Evolutionary conservation across 2,329 filamentous ascomycete genomes (phyloP), one percentile per base, ranked within the genome.

Genomic region (Chaetomium globosum): DNA sequence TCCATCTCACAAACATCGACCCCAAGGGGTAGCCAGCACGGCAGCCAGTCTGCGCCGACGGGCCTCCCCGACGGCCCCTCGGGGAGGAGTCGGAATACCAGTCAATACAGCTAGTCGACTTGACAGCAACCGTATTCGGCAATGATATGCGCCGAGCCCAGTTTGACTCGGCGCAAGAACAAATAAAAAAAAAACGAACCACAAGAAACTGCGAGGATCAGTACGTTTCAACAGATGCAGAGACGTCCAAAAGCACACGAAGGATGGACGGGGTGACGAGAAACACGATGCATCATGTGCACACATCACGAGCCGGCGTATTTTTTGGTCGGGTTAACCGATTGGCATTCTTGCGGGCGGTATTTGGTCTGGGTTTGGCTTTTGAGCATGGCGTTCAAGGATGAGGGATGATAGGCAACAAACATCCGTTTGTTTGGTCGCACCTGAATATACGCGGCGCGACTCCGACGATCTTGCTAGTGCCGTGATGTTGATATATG

Each of bases 1-100:
- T 79, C 80, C 8, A 80, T 81, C n/a, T 78, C 80, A 13, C 79
- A 80, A 4, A 79, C 80, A 12, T 79, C 82, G 1, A 26, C 26
- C 26, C 39, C 55, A 12, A 60, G 52, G 21, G 48, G 61, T n/a
- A 57, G n/a, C 10, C 65, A 59, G n/a, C 43, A 59, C 28, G 19
- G 26, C 36, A 9, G 26, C 39, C 55, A 65, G 31, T 10, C 43
- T 21, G 33, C 58, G 26, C 61, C 70, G 3, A 67, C 73, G 19
- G 60, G 71, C 2, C 63, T 76, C 61, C 70, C 74, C 28, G 73
- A 75, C 61, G 73, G 73, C 13, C 67, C 73, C 19, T 65, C 67
- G 31, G 30, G 61, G 36, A 65, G 65, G 36, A 65, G 57, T 28
- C 66, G 67, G 26, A 67, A 68, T 19, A 54, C 64, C 3, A 68